Evolutionary conservation across 805 yeast genomes (phyloP).

Genomic region (Wickerhamomyces alni): DNA sequence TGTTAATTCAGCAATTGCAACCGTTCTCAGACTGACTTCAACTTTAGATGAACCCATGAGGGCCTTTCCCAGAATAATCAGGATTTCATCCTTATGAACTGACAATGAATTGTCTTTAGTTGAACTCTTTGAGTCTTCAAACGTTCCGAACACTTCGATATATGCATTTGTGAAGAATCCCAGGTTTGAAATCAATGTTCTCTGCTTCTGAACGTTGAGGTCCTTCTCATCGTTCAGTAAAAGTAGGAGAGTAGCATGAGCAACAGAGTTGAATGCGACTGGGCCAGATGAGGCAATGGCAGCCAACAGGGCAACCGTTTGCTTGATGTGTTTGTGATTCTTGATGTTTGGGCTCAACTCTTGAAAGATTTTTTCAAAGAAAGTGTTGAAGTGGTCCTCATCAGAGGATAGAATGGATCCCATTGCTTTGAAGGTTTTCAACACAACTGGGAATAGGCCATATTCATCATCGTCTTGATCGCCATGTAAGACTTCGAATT

Average conservation of each 20-base stretch:
- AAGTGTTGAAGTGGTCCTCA: constrained; percentile 31
- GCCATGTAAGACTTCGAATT: constrained; percentile 82
- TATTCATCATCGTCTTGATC: constrained; percentile 46
- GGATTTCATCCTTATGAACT: constrained; percentile 56
- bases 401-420: constrained; percentile 28
- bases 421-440: constrained; percentile 40
- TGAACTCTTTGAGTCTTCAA: constrained; percentile 5
- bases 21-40: constrained; percentile 64
- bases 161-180: constrained; percentile 53
- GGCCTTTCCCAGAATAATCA: constrained; percentile 63
- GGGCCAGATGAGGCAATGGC: constrained; percentile 44
- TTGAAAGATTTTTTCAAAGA: constrained; percentile 33
- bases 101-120: constrained; percentile 31
- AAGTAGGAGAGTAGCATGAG: constrained; percentile 39
- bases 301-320: constrained; percentile 56
- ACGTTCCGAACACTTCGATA: constrained; percentile 35
- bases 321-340: constrained; percentile 50
- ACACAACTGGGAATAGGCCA: constrained; percentile 36
- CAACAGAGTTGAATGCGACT: constrained; percentile 40
- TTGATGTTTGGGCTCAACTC: constrained; percentile 51
- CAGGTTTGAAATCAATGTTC: constrained; percentile 52
- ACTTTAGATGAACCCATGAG: constrained; percentile 59
- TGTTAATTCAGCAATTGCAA: constrained; percentile 60
- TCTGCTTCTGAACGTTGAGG: constrained; percentile 49
- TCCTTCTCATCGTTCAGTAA: constrained; percentile 30